Percentiles rank a stretch among this genome's conserved stretches.
phyloP scores from a whole-genome alignment of 148 eudicot species.

The Fagopyrum esculentum region DNA sequence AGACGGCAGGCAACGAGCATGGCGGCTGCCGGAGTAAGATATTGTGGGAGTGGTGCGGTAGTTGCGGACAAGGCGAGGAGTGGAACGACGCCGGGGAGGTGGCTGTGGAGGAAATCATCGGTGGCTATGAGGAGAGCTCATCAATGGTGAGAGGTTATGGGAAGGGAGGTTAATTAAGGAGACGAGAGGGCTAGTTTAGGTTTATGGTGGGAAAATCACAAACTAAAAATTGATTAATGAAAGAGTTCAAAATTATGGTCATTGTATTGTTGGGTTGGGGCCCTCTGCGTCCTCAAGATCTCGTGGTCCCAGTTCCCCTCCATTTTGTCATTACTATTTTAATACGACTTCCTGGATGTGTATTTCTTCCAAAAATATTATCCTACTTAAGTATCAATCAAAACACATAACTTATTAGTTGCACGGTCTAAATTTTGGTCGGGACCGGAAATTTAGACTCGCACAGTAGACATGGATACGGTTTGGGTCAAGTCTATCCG shows the following conservation, averaged over 20 bases:
- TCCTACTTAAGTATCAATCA: too few relatives aligned
- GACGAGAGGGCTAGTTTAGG: neutral
- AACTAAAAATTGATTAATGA: neutral
- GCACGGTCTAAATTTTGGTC: too few relatives aligned
- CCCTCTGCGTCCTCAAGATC: neutral
- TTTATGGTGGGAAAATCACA: neutral
- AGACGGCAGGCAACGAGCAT: slow-evolving; percentile 6
- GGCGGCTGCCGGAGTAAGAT: slow-evolving; percentile 10
- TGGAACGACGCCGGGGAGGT: slow-evolving; percentile 22
- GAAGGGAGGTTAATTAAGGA: neutral
- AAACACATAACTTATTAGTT: too few relatives aligned
- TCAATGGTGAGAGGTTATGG: neutral
- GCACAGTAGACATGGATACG: too few relatives aligned
- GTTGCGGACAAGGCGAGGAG: slow-evolving; percentile 17
- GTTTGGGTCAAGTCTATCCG: too few relatives aligned
- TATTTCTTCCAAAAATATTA: too few relatives aligned
- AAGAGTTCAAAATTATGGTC: neutral
- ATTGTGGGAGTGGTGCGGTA: neutral
- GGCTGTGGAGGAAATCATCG: slow-evolving; percentile 13
- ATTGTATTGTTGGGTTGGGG: neutral
- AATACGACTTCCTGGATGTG: too few relatives aligned
- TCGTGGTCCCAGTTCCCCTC: neutral
- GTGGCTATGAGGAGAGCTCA: neutral
- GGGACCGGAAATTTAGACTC: too few relatives aligned
- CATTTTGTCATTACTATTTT: neutral